phyloP scores from a whole-genome alignment of 192 early-diverging fungal genomes.

The Obelidium mucronatum region DNA sequence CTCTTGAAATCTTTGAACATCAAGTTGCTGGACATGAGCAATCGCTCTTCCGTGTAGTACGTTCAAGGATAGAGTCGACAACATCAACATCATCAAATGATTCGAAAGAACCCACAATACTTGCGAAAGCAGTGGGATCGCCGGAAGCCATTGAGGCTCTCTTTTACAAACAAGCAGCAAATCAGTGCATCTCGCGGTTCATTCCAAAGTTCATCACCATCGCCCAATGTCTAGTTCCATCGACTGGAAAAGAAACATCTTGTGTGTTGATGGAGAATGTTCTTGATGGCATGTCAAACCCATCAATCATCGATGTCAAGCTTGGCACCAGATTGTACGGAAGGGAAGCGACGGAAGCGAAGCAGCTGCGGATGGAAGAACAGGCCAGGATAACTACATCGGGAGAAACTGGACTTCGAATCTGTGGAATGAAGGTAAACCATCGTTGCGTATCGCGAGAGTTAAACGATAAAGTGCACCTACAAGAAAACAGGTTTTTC shows the following conservation, averaged over 20 bases:
- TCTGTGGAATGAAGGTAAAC: slow-evolving; percentile 76
- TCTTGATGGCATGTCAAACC: slow-evolving; percentile 66
- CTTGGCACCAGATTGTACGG: slow-evolving; percentile 82
- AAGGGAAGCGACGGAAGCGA: slow-evolving; percentile 73
- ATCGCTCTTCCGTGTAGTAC: not conserved
- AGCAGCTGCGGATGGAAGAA: slow-evolving; percentile 68
- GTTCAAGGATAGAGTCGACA: not conserved
- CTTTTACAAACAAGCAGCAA: not conserved
- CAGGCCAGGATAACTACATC: slow-evolving; percentile 76
- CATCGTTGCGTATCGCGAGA: not conserved
- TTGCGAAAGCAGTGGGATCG: not conserved
- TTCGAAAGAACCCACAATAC: not conserved
- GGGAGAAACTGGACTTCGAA: slow-evolving; percentile 64
- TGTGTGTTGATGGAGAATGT: slow-evolving; percentile 72
- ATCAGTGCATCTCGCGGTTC: not conserved
- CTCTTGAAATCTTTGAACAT: not conserved
- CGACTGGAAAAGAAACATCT: not conserved
- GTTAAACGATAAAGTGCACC: not conserved
- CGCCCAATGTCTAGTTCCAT: not conserved
- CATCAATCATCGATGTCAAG: slow-evolving; percentile 90
- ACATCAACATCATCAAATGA: not conserved
- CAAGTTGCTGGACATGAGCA: slow-evolving; percentile 30
- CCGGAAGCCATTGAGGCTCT: not conserved
- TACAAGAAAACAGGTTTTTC: slow-evolving; percentile 54
- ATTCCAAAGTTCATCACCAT: not conserved